Evolutionary conservation across 2,329 filamentous ascomycete genomes (phyloP), one percentile per base, ranked within the genome.

Genomic region (Pseudovirgaria hyperparasitica): DNA sequence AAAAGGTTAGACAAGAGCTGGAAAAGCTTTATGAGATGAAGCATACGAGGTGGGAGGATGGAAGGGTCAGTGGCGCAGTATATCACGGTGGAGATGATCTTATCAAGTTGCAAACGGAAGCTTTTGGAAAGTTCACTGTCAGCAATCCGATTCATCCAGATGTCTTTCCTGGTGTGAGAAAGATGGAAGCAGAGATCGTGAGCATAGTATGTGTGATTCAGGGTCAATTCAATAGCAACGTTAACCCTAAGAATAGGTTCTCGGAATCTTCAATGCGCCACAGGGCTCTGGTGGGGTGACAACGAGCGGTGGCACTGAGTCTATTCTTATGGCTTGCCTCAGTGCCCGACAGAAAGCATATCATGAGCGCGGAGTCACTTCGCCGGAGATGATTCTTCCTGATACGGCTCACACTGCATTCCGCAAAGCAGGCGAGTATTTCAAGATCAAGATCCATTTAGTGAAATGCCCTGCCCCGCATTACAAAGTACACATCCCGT

Each of bases 101-200:
- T 41, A 58, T 90, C 34, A 72, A 78, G 46, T 63, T 98, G 20
- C 90, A 98, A 61, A 81, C 82, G 5, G 82, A 94, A 51, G 87
- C 90, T 1, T 96, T 87, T 64, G 80, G 81, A 38, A 80, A 81
- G 55, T 98, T 98, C 53, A 87, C 85, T 26, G 90, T 98, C 16
- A 72, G 85, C 20, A 98, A 98, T 54, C 90, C 90, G 3, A 90
- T 98, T 41, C 90, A 98, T 54, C 90, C 90, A 5, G 90, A 98
- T 58, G 87, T 98, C 22, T 98, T 98, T 59, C 90, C 90, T 10
- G 90, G 87, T 16, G 86, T 98, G 27, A 69, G 90, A 45, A 98
- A 98, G 70, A 98, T 98, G 90, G 90, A 98, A 63, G 87, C 90
- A 23, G 90, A 98, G 61, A 65, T 98, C 35, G 90, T 98, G 27